Percentiles rank a stretch among this genome's conserved stretches.
Conservation (phyloP, 306 rosid species). For the Begonia masoniana region DNA sequence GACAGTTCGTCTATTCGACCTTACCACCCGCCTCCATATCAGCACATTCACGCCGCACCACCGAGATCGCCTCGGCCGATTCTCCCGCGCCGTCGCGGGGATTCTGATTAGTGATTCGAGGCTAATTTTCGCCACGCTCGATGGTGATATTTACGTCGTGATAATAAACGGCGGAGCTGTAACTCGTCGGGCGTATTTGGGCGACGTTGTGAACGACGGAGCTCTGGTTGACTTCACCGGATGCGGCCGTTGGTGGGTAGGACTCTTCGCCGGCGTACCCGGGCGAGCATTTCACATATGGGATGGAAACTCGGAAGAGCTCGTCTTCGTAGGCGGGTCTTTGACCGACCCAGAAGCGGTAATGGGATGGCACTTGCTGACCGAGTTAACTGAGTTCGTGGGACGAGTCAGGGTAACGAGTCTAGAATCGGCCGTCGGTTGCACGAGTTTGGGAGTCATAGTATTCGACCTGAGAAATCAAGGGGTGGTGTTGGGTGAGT, state of each 20-base stretch:
- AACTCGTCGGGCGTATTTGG: conserved; percentile 15
- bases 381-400: conserved; percentile 31
- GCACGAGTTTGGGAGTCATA: conserved; percentile 37
- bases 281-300: conserved; percentile 66
- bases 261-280: conserved; percentile 58
- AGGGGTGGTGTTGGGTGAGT: conserved; percentile 19
- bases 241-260: conserved; percentile 52
- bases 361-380: conserved; percentile 72
- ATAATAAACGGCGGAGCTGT: background rate
- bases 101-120: conserved; percentile 17
- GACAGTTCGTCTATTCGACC: conserved; percentile 56
- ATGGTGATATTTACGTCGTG: conserved; percentile 56
- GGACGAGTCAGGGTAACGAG: conserved; percentile 54
- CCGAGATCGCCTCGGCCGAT: conserved; percentile 32
- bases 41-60: conserved; percentile 32
- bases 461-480: conserved; percentile 38
- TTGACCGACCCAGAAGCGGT: conserved; percentile 64
- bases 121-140: conserved; percentile 38
- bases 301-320: conserved; percentile 29
- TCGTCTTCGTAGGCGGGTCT: conserved; percentile 34
- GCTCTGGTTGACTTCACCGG: conserved; percentile 62
- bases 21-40: conserved; percentile 25
- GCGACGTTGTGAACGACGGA: conserved; percentile 46
- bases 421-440: conserved; percentile 44
- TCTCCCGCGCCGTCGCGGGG: conserved; percentile 55